phyloP scores from a whole-genome alignment of 768 basidiomycete species.

The Tylopilus subfusipes region DNA sequence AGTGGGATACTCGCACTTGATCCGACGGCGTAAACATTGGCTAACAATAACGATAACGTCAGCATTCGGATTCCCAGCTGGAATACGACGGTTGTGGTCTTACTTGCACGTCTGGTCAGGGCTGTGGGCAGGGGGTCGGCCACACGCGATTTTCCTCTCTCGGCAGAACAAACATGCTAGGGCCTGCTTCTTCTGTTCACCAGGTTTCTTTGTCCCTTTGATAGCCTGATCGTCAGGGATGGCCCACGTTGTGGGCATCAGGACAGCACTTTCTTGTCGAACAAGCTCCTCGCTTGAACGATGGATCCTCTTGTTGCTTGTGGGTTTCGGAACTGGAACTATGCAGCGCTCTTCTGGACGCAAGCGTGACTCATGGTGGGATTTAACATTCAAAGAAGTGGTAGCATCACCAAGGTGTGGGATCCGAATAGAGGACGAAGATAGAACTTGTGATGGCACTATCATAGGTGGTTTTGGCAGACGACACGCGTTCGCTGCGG shows the following conservation, averaged over 20 bases:
- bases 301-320: conserved; percentile 27
- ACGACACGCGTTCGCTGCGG: conserved; percentile 17
- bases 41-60: conserved; percentile 30
- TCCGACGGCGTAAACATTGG: conserved; percentile 46
- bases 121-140: conserved; percentile 37
- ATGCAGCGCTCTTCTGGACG: conserved; percentile 26
- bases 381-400: conserved; percentile 7
- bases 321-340: conserved; percentile 19
- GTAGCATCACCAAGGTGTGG: conserved; percentile 12
- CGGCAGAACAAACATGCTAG: conserved; percentile 48
- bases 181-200: conserved; percentile 43
- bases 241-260: conserved; percentile 31
- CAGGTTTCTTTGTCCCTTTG: conserved; percentile 33
- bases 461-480: conserved; percentile 23
- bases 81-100: conserved; percentile 17
- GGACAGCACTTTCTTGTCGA: conserved; percentile 27
- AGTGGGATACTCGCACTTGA: conserved; percentile 47
- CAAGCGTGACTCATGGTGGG: conserved; percentile 21
- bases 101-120: conserved; percentile 46
- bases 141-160: conserved; percentile 50
- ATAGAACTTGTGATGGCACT: conserved; percentile 21
- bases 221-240: conserved; percentile 32
- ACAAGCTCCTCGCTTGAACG: conserved; percentile 27
- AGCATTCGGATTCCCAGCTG: conserved; percentile 8
- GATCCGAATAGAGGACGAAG: conserved; percentile 12